Evolutionary conservation across 805 yeast genomes (phyloP), one percentile per base, ranked within the genome.

Genomic region (Candida pseudoglaebosa): DNA sequence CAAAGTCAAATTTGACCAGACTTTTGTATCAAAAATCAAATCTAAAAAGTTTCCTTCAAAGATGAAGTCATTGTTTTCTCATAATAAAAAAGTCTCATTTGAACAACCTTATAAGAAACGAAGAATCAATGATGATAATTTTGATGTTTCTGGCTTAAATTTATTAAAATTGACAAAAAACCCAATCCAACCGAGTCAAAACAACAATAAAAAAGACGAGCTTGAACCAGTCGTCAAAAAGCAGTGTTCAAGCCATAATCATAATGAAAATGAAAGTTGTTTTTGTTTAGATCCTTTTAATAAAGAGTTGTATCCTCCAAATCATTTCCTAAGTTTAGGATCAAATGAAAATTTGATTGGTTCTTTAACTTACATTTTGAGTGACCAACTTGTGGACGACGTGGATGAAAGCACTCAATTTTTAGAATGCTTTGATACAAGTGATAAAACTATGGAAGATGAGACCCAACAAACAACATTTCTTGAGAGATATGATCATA

Each of bases 281-380:
- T n/a, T n/a, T n/a, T n/a, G n/a, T n/a, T n/a, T n/a, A n/a, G n/a
- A n/a, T n/a, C n/a, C n/a, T n/a, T 32, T 32, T 13, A 32, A 14
- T 17, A 22, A 24, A 4, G 35, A 32, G 13, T 14, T 6, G 15
- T 32, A 8, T 21, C 24, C 35, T 14, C 16, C 24, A 8, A 24
- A 20, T 13, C 35, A 32, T 14, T 32, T 32, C 19, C 15, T 32
- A 18, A 18, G 19, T 20, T 32, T 32, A n/a, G 35, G 22, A 8
- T 32, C 35, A 4, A 32, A 32, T 32, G 35, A 32, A 20, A 24
- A 32, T 13, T 19, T 32, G 15, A 32, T 32, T 13, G 35, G 35
- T 5, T 32, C 35, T 7, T 21, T 32, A n/a, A 32, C 35, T 8
- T 19, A 17, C 14, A 32, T 32, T 6, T 17, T 32, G 35, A 13